A percentile compares a stretch with the other conserved stretches of the same genome.
Evolutionary conservation across 2,329 filamentous ascomycete genomes (phyloP).

Genomic region (Neodidymelliopsis sp.): DNA sequence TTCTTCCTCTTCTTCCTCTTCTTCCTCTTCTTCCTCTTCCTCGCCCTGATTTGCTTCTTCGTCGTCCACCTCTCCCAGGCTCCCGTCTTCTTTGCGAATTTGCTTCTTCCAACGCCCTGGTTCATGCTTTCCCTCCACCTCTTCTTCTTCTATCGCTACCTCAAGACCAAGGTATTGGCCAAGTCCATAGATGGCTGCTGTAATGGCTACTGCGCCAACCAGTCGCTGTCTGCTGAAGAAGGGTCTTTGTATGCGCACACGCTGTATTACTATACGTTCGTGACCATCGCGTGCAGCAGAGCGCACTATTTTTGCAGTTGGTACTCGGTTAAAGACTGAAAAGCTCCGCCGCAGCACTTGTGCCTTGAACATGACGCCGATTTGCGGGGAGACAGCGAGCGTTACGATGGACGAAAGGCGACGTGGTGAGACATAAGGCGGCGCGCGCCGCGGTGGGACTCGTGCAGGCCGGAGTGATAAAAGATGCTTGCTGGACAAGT

Average conservation of each 20-base stretch:
- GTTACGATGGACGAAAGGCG: slow-evolving; percentile 20
- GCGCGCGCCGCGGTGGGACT: neutral
- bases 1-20: slow-evolving; percentile 37
- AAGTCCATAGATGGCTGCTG: slow-evolving; percentile 29
- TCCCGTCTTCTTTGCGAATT: slow-evolving; percentile 14
- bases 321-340: slow-evolving; percentile 42
- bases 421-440: slow-evolving; percentile 29
- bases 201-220: slow-evolving; percentile 30
- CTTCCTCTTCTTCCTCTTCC: slow-evolving; percentile 43
- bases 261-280: slow-evolving; percentile 43
- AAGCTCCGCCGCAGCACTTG: slow-evolving; percentile 48
- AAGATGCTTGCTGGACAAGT: neutral
- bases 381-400: slow-evolving; percentile 22
- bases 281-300: slow-evolving; percentile 42
- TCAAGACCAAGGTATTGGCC: slow-evolving; percentile 32
- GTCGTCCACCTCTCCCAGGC: slow-evolving; percentile 28
- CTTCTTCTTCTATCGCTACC: slow-evolving; percentile 32
- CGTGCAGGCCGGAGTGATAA: slow-evolving; percentile 1
- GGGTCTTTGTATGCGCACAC: slow-evolving; percentile 51
- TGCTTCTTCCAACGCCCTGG: slow-evolving; percentile 14
- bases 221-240: slow-evolving; percentile 37
- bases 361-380: slow-evolving; percentile 48
- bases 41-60: slow-evolving; percentile 33
- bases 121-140: slow-evolving; percentile 13
- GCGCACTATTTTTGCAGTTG: slow-evolving; percentile 32